Evolutionary conservation across 768 basidiomycete species (phyloP).

Genomic region (Myochromella boudieri): DNA sequence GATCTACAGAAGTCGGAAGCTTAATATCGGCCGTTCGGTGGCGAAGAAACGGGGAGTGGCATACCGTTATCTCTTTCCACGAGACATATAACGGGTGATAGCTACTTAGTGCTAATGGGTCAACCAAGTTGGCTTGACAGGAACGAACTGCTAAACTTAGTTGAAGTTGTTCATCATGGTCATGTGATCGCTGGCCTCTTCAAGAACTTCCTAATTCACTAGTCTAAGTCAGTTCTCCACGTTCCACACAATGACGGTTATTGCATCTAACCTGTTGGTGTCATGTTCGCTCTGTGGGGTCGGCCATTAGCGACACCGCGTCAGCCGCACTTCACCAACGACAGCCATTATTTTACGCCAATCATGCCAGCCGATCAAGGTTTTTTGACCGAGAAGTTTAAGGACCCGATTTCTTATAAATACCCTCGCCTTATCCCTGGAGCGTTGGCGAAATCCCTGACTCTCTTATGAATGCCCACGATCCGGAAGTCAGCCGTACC

Average conservation of each 20-base stretch:
- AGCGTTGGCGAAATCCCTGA: no score
- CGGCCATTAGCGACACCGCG: no score
- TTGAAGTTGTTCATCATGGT: background rate
- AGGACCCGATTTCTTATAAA: background rate
- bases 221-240: background rate
- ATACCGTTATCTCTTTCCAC: constrained; percentile 5
- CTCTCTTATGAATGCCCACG: constrained; percentile 1
- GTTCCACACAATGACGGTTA: no score
- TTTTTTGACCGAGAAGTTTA: no score
- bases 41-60: background rate
- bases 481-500: constrained; percentile 2
- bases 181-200: constrained; percentile 18
- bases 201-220: background rate
- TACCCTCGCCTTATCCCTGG: no score
- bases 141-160: background rate
- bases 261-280: no score
- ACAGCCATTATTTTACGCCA: no score
- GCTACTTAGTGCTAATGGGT: background rate
- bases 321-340: no score
- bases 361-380: no score
- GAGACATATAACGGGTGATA: constrained; percentile 3
- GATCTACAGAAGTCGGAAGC: constrained; percentile 17
- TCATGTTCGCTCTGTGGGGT: no score
- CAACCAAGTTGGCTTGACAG: background rate
- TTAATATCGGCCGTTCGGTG: constrained; percentile 7